Base-by-base conservation (phyloP, 2,329 filamentous ascomycete genomes). In the Claviceps pazoutovae region DNA sequence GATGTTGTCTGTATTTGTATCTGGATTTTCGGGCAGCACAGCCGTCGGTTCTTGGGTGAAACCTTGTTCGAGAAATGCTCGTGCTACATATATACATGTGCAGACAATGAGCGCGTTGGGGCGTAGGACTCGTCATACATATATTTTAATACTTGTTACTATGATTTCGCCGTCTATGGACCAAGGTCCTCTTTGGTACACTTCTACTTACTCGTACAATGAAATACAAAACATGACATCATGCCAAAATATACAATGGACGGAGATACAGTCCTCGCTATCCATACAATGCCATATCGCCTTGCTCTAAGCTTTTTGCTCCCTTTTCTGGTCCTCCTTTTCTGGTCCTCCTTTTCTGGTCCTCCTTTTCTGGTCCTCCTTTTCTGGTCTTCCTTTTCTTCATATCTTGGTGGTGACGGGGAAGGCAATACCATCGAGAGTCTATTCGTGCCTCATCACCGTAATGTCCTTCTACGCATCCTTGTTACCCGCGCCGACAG, bases 401-500 rank as follows among this genome's bases (percentile, higher is more conserved):
- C 23, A 26, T 44, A 4, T 39, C 14, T n/a, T n/a, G 14, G 38
- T 39, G 38, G 14, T 39, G 14, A 17, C 14, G 8, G 16, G 2
- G 3, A 1, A n/a, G n/a, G 8, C 5, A 44, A 5, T 19, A 44
- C 11, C 23, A 37, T 13, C 19, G 6, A n/a, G 34, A 16, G 19
- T 48, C 48, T 49, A 48, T 45, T 53, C 44, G 5, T 16, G 54
- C 39, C 55, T 59, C 53, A 47, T 59, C 57, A 48, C 53, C 52
- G 48, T 53, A 49, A 5, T 58, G 52, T 17, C 58, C 48, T 23
- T 36, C 42, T 59, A 54, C 30, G 56, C 54, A 37, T 59, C 56
- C 6, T 59, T 55, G 2, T 59, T 57, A 39, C 64, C 63, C 6
- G 63, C 65, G 2, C 56, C 56, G 5, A 60, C 62, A 6, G 62